phyloP scores from a whole-genome alignment of 2,329 filamentous ascomycete species.

The Exophiala lecanii-corni region DNA sequence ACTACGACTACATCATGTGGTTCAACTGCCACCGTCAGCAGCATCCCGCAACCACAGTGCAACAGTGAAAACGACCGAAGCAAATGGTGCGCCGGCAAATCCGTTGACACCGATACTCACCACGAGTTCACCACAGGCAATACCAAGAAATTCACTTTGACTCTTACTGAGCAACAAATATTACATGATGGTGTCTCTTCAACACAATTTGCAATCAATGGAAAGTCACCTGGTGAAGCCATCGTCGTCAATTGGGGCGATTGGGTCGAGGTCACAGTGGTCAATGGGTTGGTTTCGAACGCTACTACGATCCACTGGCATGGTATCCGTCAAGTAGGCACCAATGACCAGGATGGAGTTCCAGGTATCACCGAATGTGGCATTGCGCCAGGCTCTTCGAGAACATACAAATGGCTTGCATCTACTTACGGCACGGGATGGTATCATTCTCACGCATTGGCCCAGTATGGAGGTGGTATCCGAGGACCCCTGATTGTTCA shows the following conservation, averaged over 20 bases:
- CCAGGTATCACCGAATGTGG: slow-evolving; percentile 49
- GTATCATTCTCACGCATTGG: slow-evolving; percentile 59
- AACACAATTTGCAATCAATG: slow-evolving; percentile 62
- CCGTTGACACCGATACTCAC: slow-evolving; percentile 16
- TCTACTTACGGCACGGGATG: slow-evolving; percentile 49
- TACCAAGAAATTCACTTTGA: slow-evolving; percentile 18
- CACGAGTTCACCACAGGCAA: slow-evolving; percentile 11
- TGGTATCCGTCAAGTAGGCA: slow-evolving; percentile 55
- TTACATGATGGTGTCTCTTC: slow-evolving; percentile 32
- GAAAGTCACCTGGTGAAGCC: slow-evolving; percentile 61
- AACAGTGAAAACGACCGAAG: slow-evolving; percentile 18
- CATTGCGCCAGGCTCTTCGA: slow-evolving; percentile 46
- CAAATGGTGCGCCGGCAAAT: slow-evolving; percentile 20
- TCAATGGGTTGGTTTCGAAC: slow-evolving; percentile 50
- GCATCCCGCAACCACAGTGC: slow-evolving; percentile 12
- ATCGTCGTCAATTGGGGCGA: slow-evolving; percentile 63
- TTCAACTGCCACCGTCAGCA: slow-evolving; percentile 2
- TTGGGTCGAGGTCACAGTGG: slow-evolving; percentile 50
- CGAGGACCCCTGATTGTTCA: slow-evolving; percentile 26
- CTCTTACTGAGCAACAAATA: slow-evolving; percentile 9
- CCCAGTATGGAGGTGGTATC: slow-evolving; percentile 27
- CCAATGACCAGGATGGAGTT: slow-evolving; percentile 55
- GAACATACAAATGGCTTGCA: slow-evolving; percentile 51
- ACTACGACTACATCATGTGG: slow-evolving; percentile 4
- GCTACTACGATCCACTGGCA: slow-evolving; percentile 64